Evolutionary conservation across 73 alveolate species (phyloP).

Genomic region (Stentor coeruleus): DNA sequence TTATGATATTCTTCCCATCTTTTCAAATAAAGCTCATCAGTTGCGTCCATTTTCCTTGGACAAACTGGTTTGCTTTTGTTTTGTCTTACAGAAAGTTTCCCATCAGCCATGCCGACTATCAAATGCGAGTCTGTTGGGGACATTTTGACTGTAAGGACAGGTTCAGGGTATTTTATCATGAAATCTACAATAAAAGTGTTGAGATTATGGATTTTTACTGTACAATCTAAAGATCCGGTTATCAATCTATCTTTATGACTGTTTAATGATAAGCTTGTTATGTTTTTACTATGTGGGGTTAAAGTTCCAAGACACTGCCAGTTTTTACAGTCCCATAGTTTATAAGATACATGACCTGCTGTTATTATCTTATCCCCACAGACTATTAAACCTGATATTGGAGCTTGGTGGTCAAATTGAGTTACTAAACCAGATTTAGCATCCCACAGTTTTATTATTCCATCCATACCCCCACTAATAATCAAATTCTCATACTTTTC

Average conservation of each 20-base stretch:
- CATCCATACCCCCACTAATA: conserved; percentile 10
- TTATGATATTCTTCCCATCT: conserved; percentile 11
- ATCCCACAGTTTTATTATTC: conserved; percentile 13
- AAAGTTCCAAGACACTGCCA: neutral
- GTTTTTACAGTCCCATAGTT: conserved; percentile 11
- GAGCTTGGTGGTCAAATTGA: neutral
- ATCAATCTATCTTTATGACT: neutral
- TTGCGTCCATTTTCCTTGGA: neutral
- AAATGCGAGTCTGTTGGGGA: neutral
- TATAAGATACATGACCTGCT: conserved; percentile 1
- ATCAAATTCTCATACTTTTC: neutral
- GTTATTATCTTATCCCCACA: neutral
- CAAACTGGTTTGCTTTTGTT: neutral
- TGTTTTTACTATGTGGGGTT: conserved; percentile 16
- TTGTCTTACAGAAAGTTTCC: conserved; percentile 21
- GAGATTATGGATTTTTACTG: conserved; percentile 9
- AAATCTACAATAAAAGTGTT: neutral
- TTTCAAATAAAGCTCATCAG: neutral
- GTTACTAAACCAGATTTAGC: neutral
- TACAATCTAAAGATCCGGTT: neutral
- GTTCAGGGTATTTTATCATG: conserved; percentile 13
- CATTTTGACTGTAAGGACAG: neutral
- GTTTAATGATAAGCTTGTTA: neutral
- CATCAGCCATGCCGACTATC: conserved; percentile 26
- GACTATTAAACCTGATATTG: neutral